These are phyloP conservation scores for Pyrenophora seminiperda DNA, from an alignment of 2,329 filamentous ascomycete species.

Conservation along the genomic window DNA sequence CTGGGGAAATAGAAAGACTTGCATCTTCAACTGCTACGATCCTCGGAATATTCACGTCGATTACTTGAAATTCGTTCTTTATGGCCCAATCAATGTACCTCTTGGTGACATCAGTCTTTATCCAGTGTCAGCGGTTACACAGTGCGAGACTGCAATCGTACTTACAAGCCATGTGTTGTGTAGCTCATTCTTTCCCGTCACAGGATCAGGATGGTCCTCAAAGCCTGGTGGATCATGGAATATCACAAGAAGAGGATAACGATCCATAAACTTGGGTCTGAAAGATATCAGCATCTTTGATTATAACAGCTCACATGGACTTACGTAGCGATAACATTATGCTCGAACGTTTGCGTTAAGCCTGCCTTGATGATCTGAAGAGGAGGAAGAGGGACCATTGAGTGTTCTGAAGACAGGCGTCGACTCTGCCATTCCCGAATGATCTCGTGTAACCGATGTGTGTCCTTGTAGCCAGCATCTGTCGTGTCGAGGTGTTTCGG, in stretches of 20 bases:
- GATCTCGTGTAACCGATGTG: slow-evolving; percentile 74
- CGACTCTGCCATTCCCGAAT: slow-evolving; percentile 78
- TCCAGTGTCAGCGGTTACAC: slow-evolving; percentile 50
- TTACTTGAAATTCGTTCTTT: slow-evolving; percentile 76
- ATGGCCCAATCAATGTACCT: slow-evolving; percentile 85
- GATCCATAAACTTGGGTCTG: slow-evolving; percentile 67
- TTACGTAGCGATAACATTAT: slow-evolving; percentile 81
- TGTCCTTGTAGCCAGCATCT: slow-evolving; percentile 35
- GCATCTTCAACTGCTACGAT: slow-evolving; percentile 70
- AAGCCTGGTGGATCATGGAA: slow-evolving; percentile 79
- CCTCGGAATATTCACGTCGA: slow-evolving; percentile 89
- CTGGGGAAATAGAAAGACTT: slow-evolving; percentile 22
- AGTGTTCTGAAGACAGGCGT: slow-evolving; percentile 70
- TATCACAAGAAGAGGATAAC: slow-evolving; percentile 76
- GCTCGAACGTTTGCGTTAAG: slow-evolving; percentile 77
- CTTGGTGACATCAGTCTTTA: slow-evolving; percentile 77
- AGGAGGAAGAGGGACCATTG: slow-evolving; percentile 75
- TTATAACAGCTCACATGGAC: slow-evolving; percentile 15
- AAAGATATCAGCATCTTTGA: background rate
- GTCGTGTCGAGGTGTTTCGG: slow-evolving; percentile 58
- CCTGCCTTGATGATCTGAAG: slow-evolving; percentile 76
- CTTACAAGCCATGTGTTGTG: slow-evolving; percentile 90
- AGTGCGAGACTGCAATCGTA: slow-evolving; percentile 40
- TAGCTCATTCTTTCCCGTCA: slow-evolving; percentile 72
- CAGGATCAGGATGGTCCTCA: slow-evolving; percentile 50